Base-by-base conservation (phyloP, 1,284 basidiomycete genomes). In the Baeospora myosura region DNA sequence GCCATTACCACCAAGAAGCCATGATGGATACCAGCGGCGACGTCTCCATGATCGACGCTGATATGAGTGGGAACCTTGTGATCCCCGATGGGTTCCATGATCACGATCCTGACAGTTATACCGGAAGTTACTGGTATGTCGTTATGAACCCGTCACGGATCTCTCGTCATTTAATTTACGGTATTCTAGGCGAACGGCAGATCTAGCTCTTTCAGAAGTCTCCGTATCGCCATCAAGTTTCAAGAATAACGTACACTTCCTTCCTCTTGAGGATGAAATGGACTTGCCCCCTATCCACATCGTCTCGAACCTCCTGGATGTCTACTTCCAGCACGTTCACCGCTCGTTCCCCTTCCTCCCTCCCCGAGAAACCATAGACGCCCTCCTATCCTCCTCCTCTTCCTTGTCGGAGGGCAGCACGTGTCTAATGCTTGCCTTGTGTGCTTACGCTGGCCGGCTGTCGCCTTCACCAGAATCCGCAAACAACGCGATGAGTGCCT, bases 201-300 rank as follows among this genome's bases (percentile, higher is more conserved):
- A 43, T 23, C 32, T 46, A 8, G 37, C 42, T 5, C 22, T 44
- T n/a, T 20, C 32, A 20, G 41, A 28, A 26, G 10, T 37, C 10
- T 23, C 29, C 8, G 23, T 21, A 16, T 23, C 7, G 14, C 23
- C 17, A n/a, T 17, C 18, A 14, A n/a, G 21, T 17, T 5, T 34
- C 30, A n/a, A 21, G 25, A 14, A 24, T 18, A 17, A 21, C 6
- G 8, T n/a, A 21, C 22, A 23, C 22, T 7, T 37, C 21, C 14
- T 22, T 38, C 36, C 5, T 23, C 6, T 26, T 3, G 34, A 8
- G 6, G 6, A 17, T 5, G 34, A 37, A 6, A 32, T 52, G 4
- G 55, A 58, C 22, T 49, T 58, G 3, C 57, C 57, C 14, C 57
- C 57, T 12, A 40, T 46, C 6, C 51, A 56, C 25, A 49, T 57